Evolutionary conservation across 257 asterid genomes (phyloP).

Genomic region (Scutellaria galericulata): DNA sequence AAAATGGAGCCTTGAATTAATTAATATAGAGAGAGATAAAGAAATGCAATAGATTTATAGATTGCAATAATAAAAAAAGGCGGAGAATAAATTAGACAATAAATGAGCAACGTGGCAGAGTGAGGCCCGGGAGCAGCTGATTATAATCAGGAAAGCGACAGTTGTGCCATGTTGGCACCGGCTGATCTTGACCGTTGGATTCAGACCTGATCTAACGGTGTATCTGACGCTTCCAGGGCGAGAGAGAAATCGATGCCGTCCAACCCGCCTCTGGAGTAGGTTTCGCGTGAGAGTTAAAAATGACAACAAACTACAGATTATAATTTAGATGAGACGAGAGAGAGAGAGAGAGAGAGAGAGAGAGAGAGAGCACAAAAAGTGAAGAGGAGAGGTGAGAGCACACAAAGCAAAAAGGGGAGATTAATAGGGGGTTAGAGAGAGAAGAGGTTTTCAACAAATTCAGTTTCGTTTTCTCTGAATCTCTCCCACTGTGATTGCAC

Average conservation of each 20-base stretch:
- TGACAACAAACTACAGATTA: constrained; percentile 42
- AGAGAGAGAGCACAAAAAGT: constrained; percentile 36
- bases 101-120: constrained; percentile 53
- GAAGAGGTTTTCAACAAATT: constrained; percentile 34
- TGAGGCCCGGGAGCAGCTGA: constrained; percentile 39
- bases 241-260: constrained; percentile 57
- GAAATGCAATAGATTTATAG: neutral
- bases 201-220: constrained; percentile 46
- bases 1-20: neutral
- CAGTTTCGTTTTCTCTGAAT: constrained; percentile 46
- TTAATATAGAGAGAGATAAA: no score
- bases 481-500: constrained; percentile 38
- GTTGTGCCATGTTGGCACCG: constrained; percentile 68
- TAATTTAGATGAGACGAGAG: constrained; percentile 39
- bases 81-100: constrained; percentile 20
- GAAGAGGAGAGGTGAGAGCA: constrained; percentile 37
- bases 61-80: neutral
- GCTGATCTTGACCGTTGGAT: constrained; percentile 45
- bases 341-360: constrained; percentile 22
- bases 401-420: constrained; percentile 27
- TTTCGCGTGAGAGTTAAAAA: constrained; percentile 57
- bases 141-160: constrained; percentile 54
- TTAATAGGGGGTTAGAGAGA: constrained; percentile 22
- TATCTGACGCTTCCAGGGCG: constrained; percentile 20
- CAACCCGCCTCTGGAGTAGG: constrained; percentile 57